Evolutionary conservation across 78 protist species (phyloP), one percentile per base, ranked within the genome.

Genomic region (Diacronema lutheri): DNA sequence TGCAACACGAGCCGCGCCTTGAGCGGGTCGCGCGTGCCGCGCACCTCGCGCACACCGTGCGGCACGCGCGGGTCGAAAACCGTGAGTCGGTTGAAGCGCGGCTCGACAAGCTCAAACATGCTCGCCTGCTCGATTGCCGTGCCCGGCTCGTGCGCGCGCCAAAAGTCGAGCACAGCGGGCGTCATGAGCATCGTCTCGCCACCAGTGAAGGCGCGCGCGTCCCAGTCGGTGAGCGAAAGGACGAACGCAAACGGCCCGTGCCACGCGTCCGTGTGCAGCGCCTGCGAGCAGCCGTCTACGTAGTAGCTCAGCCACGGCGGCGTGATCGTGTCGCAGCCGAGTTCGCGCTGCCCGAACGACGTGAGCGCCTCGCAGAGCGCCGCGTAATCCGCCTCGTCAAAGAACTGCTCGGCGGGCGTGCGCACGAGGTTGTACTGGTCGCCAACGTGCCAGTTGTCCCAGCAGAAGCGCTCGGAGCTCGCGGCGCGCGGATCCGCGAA

Each of bases 31-130:
- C 40, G 81, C 46, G 20, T 31, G 65, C 81, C 81, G 20, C 21
- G 31, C 25, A 74, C 81, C 31, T 37, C 38, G 60, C 76, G 76
- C 44, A 81, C 85, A 41, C 85, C 85, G 61, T 81, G 85, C n/a
- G 85, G 85, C 41, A 81, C 19, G 44, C 85, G 85, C 57, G 85
- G 64, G 74, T 81, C 85, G 41, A 81, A 81, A 33, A 81, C 31
- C 12, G 85, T 64, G 19, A 81, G 74, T 41, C 64, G 73, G 60
- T 64, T 64, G 46, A 40, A 62, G 33, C 4, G 74, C 44, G 85
- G 50, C 40, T 33, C 29, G 11, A 81, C 76, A 11, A 4, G 6
- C 26, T 11, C 11, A 25, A 41, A 5, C 29, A 50, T 3, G 41
- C 2, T 11, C 57, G 26, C 0, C 33, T 14, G 10, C 35, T 74